Evolutionary conservation across 306 rosid species (phyloP).

Genomic region (Inga laurina): DNA sequence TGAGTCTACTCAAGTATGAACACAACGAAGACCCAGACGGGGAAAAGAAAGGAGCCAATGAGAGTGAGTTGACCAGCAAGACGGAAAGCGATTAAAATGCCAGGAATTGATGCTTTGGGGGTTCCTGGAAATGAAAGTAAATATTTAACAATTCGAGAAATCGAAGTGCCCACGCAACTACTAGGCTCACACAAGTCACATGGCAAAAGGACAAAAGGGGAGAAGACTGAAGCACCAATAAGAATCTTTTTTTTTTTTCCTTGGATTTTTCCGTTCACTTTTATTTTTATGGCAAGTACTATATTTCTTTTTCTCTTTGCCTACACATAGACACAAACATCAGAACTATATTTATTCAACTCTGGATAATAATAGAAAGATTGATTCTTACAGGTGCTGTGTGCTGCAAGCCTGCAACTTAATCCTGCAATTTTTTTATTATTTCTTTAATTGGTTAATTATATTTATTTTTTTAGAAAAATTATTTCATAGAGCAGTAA

Average conservation of each 20-base stretch:
- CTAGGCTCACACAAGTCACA: not conserved
- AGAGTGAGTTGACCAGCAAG: conserved; percentile 34
- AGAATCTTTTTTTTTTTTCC: not conserved
- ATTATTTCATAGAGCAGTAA: too few species aligned
- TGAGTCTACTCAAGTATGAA: conserved; percentile 1
- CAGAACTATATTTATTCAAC: too few species aligned
- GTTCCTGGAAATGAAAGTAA: not conserved
- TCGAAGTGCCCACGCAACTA: not conserved
- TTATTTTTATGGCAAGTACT: too few species aligned
- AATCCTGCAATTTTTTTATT: too few species aligned
- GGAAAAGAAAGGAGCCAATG: conserved; percentile 10
- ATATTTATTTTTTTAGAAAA: too few species aligned
- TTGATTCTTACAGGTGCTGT: too few species aligned
- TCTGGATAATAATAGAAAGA: too few species aligned
- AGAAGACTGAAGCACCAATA: not conserved
- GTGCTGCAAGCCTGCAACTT: too few species aligned
- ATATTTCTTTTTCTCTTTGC: too few species aligned
- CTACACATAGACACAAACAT: too few species aligned
- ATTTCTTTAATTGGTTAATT: too few species aligned
- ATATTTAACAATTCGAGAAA: not conserved
- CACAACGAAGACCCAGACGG: conserved; percentile 19
- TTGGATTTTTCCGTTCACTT: too few species aligned
- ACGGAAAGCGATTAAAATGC: not conserved
- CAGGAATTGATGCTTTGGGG: not conserved
- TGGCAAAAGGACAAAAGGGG: not conserved